Percentiles rank a stretch among this genome's conserved stretches.
These are phyloP conservation scores for Schwanniomyces vanrijiae DNA, from an alignment of 805 yeast genomes.

Conservation along the genomic window DNA sequence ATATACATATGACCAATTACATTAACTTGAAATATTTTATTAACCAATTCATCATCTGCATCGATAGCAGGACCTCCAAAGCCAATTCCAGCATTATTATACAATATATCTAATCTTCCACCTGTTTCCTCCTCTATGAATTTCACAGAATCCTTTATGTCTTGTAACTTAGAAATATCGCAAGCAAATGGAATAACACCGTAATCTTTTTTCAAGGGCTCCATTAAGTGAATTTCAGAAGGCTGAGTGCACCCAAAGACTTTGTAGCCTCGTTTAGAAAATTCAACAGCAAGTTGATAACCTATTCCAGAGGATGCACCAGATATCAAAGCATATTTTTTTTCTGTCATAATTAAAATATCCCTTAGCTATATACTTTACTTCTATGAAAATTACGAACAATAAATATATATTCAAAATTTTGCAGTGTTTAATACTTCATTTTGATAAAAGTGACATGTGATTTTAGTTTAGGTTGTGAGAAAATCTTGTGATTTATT, in stretches of 20 bases:
- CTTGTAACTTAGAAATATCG: constrained; percentile 36
- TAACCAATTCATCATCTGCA: constrained; percentile 19
- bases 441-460: too few relatives aligned
- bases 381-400: too few relatives aligned
- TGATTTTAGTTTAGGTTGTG: too few relatives aligned
- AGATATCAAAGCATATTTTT: constrained; percentile 44
- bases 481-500: too few relatives aligned
- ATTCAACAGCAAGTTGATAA: constrained; percentile 38
- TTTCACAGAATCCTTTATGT: constrained; percentile 21
- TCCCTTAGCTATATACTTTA: too few relatives aligned
- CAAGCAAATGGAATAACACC: constrained; percentile 27
- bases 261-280: constrained; percentile 41
- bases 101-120: constrained; percentile 36
- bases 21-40: constrained; percentile 31
- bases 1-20: constrained; percentile 38
- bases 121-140: constrained; percentile 23
- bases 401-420: too few relatives aligned
- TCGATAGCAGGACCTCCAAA: constrained; percentile 29
- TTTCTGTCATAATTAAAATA: constrained; percentile 3
- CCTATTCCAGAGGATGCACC: constrained; percentile 57
- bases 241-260: constrained; percentile 38
- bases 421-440: too few relatives aligned
- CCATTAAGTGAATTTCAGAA: constrained; percentile 33
- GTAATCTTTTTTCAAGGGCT: constrained; percentile 21
- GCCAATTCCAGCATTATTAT: constrained; percentile 42